Evolutionary conservation across 2,329 filamentous ascomycete genomes (phyloP).

Genomic region (Pseudogymnoascus verrucosus): DNA sequence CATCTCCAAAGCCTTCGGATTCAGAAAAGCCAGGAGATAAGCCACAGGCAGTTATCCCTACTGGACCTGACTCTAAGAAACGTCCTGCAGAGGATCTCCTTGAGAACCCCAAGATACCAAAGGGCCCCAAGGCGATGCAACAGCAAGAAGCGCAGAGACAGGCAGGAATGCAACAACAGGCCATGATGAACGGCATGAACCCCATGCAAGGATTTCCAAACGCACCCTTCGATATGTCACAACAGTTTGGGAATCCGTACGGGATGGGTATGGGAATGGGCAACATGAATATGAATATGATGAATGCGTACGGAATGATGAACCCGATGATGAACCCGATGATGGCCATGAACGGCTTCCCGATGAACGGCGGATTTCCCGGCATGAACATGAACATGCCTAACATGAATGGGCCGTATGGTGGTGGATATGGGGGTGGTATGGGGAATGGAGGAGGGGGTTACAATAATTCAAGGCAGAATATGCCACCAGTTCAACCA

Average conservation of each 20-base stretch:
- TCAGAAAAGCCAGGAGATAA: conserved; percentile 26
- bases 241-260: conserved; percentile 27
- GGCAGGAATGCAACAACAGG: conserved; percentile 29
- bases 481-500: conserved; percentile 17
- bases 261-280: conserved; percentile 30
- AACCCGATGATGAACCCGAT: conserved; percentile 26
- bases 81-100: conserved; percentile 67
- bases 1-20: conserved; percentile 27
- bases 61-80: conserved; percentile 56
- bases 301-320: conserved; percentile 24
- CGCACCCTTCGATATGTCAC: conserved; percentile 21
- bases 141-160: conserved; percentile 37
- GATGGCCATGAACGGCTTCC: conserved; percentile 32
- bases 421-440: conserved; percentile 24
- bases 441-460: conserved; percentile 24
- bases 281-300: conserved; percentile 20
- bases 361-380: conserved; percentile 25
- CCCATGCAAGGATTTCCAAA: conserved; percentile 28
- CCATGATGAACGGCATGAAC: conserved; percentile 43
- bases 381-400: conserved; percentile 26
- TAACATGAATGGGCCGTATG: conserved; percentile 32
- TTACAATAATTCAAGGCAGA: conserved; percentile 15
- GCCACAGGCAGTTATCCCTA: conserved; percentile 24
- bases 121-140: conserved; percentile 58
- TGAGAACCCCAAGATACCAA: conserved; percentile 57